Evolutionary conservation across 2,329 filamentous ascomycete species (phyloP), one percentile per base, ranked within the genome.

Genomic region (Colletotrichum chrysophilum): DNA sequence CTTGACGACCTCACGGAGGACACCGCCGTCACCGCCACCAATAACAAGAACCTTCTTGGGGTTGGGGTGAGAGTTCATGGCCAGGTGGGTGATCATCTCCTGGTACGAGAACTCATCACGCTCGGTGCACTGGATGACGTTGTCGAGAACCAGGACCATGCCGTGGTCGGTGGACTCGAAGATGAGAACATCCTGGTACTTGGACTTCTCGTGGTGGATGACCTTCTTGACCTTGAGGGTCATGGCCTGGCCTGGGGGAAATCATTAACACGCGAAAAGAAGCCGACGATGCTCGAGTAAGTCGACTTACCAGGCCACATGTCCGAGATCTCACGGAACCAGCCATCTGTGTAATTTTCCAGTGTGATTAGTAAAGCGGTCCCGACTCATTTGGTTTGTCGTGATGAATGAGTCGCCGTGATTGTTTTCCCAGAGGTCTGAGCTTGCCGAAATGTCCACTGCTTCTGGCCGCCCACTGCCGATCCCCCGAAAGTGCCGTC

Each of bases 41-140:
- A 99, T 98, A 86, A 99, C 97, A 74, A 99, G 93, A 70, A 99
- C 97, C 88, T 96, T 97, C 93, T 98, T 97, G 84, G 97, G 97
- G 90, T 98, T 93, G 80, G 97, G 97, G 92, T 99, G 97, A 70
- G 96, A 95, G 92, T 98, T 97, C 94, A 99, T 95, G 88, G 96
- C 97, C 80, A 99, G 91, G 88, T 99, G 96, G 81, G 96, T 96
- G 88, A 99, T 99, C 97, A 99, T 99, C 92, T 99, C 97, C 91
- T 99, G 97, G 93, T 98, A 98, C 82, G 96, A 95, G 91, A 98
- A 99, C 90, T 99, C 97, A 85, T 99, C 96, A 79, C 96, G 94
- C 92, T 99, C 97, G 80, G 97, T 98, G 92, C 93, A 96, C 89
- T 99, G 97, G 87, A 99, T 98, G 85, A 98, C 97, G 85, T 98